Evolutionary conservation across 352 stramenopile genomes (phyloP).

Genomic region (Albugo laibachii): DNA sequence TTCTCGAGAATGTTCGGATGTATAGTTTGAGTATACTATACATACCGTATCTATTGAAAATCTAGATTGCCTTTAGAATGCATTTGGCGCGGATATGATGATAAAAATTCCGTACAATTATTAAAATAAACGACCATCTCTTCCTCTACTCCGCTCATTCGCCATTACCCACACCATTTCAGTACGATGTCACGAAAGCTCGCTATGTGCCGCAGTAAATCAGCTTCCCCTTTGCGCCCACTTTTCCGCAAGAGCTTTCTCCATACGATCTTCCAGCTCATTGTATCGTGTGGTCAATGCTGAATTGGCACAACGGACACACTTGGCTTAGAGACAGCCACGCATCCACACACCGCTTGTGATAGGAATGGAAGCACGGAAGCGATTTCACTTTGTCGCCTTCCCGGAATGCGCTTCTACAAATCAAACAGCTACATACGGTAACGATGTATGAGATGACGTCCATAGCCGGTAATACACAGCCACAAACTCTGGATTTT

Average conservation of each 20-base stretch:
- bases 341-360: constrained; percentile 84
- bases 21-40: too few species aligned
- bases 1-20: constrained; percentile 6
- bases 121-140: neutral
- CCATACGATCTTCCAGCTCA: neutral
- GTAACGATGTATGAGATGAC: neutral
- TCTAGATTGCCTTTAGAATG: too few species aligned
- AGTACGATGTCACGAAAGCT: neutral
- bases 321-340: constrained; percentile 86
- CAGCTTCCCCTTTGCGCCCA: neutral
- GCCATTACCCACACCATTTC: neutral
- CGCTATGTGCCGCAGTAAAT: too few species aligned
- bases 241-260: neutral
- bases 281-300: constrained; percentile 32
- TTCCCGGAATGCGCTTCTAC: constrained; percentile 72
- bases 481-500: constrained; percentile 8
- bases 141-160: neutral
- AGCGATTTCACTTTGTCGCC: constrained; percentile 86
- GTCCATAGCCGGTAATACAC: neutral
- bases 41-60: too few species aligned
- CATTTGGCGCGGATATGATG: too few species aligned
- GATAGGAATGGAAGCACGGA: constrained; percentile 87
- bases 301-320: constrained; percentile 80
- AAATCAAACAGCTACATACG: constrained; percentile 78
- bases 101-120: too few species aligned